Conservation (phyloP, 208 protist genomes). For the Zelonia costaricensis region DNA sequence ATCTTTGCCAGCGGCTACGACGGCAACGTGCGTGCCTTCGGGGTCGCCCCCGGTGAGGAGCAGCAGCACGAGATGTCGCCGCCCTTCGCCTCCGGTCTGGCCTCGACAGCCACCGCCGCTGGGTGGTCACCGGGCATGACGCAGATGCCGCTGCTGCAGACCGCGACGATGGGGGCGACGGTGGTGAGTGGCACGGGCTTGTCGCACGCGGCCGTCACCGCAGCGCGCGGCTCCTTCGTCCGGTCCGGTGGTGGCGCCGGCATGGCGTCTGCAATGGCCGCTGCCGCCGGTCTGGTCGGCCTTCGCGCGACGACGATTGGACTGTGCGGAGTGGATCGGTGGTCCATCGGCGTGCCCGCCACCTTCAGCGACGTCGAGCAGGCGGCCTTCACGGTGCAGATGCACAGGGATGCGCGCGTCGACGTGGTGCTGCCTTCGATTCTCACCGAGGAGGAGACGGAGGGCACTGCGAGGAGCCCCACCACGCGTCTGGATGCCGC, state of each 20-base stretch:
- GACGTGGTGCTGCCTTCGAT: slow-evolving; percentile 8
- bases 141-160: background rate
- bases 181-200: background rate
- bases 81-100: background rate
- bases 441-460: slow-evolving; percentile 2
- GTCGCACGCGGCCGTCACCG: background rate
- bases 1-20: slow-evolving; percentile 59
- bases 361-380: slow-evolving; percentile 33
- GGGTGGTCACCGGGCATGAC: background rate
- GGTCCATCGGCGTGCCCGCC: slow-evolving; percentile 25
- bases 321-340: slow-evolving; percentile 44
- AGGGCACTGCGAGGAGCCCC: too few relatives aligned
- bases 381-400: background rate
- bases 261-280: background rate
- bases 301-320: slow-evolving; percentile 28
- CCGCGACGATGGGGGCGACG: background rate
- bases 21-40: slow-evolving; percentile 69
- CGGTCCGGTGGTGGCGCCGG: background rate
- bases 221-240: background rate
- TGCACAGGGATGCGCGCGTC: background rate
- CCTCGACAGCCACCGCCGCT: background rate
- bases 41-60: slow-evolving; percentile 8
- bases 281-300: background rate
- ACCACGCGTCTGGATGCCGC: too few relatives aligned
- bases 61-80: background rate